Evolutionary conservation across 192 early-diverging fungal genomes (phyloP), one percentile per base, ranked within the genome.

Genomic region (Entomortierella parvispora): DNA sequence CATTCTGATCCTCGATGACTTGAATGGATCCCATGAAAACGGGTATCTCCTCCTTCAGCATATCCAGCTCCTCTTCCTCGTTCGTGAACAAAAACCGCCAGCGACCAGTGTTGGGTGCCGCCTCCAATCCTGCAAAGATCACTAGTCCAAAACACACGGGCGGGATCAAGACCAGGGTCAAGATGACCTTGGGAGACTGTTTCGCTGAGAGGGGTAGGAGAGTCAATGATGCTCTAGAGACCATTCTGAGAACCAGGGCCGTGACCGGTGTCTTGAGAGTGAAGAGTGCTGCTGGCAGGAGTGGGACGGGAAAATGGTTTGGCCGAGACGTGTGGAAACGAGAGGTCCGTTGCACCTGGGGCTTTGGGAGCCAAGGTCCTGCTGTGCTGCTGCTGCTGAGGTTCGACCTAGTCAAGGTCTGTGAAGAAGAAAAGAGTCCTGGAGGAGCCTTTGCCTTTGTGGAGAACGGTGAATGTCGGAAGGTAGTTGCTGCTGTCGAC

Each of bases 61-160:
- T 43, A 25, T 72, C 71, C 17, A 71, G 12, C 50, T 88, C 85
- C 62, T 88, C 85, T 62, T 84, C 78, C 66, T 86, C 83, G 22
- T 44, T 80, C 10, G 82, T 64, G 52, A 82, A 85, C 18, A 81
- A 45, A 42, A 88, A 71, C 51, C 87, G 71, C 64, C 82, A 76
- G 60, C 87, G 62, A 15, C 79, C 79, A 1, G 87, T 88, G 51
- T 88, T 84, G 49, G 87, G 87, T 29, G 87, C 87, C 55, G 80
- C 60, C 42, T 82, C 80, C 5, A 81, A 22, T 12, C 80, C 80
- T 17, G 68, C 61, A 57, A 81, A 71, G 33, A 76, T 67, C 25
- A 76, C 49, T 6, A 81, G 52, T 5, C 67, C 68, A 58, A 81
- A 81, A 32, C 80, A 74, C 23, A 75, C 43, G 29, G 72, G 68